Conservation (phyloP, 495 filamentous ascomycete genomes). For the Penicillium paxilli region DNA sequence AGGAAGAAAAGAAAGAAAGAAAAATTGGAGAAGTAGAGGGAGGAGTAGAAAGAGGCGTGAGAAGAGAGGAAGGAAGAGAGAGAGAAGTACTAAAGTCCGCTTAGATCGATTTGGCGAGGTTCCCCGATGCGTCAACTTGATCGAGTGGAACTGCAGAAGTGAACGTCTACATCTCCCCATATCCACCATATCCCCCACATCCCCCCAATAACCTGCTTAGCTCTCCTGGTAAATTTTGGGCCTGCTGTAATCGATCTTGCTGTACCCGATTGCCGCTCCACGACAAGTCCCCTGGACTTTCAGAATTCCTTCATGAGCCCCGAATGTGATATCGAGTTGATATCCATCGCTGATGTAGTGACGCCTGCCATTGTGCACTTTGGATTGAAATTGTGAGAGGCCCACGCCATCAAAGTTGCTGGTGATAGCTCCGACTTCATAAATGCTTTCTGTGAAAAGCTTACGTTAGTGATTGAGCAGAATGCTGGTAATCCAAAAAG, state of each 20-base stretch:
- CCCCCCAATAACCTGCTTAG: no score
- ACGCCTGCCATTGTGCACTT: neutral
- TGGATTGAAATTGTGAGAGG: neutral
- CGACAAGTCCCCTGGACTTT: neutral
- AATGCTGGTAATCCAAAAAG: neutral
- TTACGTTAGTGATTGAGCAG: neutral
- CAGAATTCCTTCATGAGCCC: neutral
- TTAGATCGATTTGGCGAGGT: neutral
- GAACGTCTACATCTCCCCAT: no score
- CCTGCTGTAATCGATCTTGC: neutral
- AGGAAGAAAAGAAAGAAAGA: neutral
- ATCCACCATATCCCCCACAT: no score
- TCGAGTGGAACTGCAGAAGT: no score
- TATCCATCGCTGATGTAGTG: neutral
- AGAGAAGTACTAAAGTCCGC: neutral
- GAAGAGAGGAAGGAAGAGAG: no score
- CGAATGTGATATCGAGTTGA: neutral
- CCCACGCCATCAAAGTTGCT: neutral
- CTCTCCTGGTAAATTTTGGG: no score
- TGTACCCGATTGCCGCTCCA: neutral
- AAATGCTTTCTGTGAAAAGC: neutral
- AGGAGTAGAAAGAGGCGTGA: neutral
- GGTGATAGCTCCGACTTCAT: neutral
- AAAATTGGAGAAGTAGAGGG: neutral
- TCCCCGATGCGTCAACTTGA: neutral